Evolutionary conservation across 1,284 basidiomycete species (phyloP), one percentile per base, ranked within the genome.

Genomic region (Grifola frondosa): DNA sequence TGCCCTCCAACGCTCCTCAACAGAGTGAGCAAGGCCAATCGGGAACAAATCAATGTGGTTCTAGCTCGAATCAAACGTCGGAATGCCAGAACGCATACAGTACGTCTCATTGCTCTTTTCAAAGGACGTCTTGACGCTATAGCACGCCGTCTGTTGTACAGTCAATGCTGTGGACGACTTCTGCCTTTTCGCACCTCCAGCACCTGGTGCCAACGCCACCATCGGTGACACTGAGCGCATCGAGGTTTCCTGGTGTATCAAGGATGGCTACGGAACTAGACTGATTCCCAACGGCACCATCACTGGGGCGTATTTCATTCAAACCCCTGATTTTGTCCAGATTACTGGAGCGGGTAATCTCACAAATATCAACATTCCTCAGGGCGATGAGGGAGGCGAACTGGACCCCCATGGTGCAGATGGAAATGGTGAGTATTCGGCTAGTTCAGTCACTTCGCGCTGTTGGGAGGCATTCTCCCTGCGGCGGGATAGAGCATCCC

Each of bases 271-370:
- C 40, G 84, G 84, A n/a, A 80, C 82, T 3, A 80, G 83, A 32
- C 61, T 88, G 44, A 88, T 92, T 50, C 89, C 88, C 15, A 72
- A 80, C 41, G 87, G 84, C 13, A 70, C 85, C 12, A 78, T 91
- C 57, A 72, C 68, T 16, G 79, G 80, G 33, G 88, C 80, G 10
- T 85, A 87, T 59, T 81, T 80, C 51, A 67, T 80, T 46, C 68
- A 76, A 56, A 77, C 88, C 4, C 76, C 81, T 25, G 77, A 82
- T 60, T 88, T 78, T 57, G 70, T 87, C 17, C 83, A 87, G 58
- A 64, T 86, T 40, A 81, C 78, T 38, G 84, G 81, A 37, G 61
- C 71, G 33, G 84, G 83, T 16, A 74, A 88, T 53, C 60, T 87
- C 42, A 84, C 82, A 5, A 66, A 68, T 42, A 57, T 89, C 44